Conservation (phyloP, 208 protist species). For the Leishmania aethiopica region DNA sequence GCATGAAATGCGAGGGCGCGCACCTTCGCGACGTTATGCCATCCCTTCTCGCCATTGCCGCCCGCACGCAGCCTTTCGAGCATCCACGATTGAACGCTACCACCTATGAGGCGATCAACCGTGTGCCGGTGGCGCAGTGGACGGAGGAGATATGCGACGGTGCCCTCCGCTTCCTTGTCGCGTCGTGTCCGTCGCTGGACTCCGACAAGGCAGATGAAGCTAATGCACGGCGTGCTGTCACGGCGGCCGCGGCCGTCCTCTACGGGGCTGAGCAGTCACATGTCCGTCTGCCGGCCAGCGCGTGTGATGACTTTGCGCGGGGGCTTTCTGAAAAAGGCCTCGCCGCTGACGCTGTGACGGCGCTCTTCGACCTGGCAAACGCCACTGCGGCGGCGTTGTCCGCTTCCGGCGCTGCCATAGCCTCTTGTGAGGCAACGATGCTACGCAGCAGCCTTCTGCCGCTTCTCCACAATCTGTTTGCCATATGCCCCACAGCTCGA, state of each 20-base stretch:
- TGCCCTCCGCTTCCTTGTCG: slow-evolving; percentile 20
- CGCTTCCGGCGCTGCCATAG: background rate
- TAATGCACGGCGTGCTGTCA: background rate
- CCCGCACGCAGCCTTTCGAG: slow-evolving; percentile 7
- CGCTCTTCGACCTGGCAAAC: slow-evolving; percentile 14
- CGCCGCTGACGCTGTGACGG: background rate
- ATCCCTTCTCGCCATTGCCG: slow-evolving; percentile 26
- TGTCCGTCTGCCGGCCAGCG: background rate
- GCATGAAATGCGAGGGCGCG: slow-evolving; percentile 16
- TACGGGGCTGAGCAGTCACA: slow-evolving; percentile 13
- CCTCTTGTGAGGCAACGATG: background rate
- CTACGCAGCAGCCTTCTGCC: slow-evolving; percentile 3
- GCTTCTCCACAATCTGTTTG: slow-evolving; percentile 17
- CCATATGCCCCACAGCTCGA: slow-evolving; percentile 9
- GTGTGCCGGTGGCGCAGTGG: slow-evolving; percentile 20
- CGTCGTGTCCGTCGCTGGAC: background rate
- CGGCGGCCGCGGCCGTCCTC: slow-evolving; percentile 10
- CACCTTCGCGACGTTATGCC: slow-evolving; percentile 10
- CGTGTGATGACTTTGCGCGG: slow-evolving; percentile 8
- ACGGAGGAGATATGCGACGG: slow-evolving; percentile 16
- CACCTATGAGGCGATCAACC: background rate
- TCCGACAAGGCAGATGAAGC: background rate
- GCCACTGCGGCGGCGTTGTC: background rate
- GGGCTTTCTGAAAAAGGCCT: slow-evolving; percentile 5
- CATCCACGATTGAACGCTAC: background rate